Evolutionary conservation across 23 red algal genomes (phyloP), one percentile per base, ranked within the genome.

Genomic region (Gracilaria domingensis): DNA sequence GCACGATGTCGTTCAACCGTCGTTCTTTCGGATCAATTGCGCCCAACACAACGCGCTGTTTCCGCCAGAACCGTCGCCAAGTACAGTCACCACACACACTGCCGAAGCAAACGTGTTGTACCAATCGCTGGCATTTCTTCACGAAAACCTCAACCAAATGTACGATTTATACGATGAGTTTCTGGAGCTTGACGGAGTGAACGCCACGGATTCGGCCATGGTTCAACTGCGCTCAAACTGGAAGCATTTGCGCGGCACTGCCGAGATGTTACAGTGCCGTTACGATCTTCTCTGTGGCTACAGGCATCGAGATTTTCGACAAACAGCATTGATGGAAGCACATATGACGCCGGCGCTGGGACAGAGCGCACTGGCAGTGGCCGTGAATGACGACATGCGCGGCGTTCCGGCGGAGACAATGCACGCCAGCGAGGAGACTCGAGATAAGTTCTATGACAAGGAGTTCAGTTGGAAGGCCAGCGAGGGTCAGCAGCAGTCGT

Each of bases 1-100:
- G 6, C 20, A 17, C 33, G 37, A 75, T 75, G 69, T 75, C 13
- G n/a, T 44, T 1, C 69, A 75, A 7, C 69, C 69, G 29, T 75
- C 69, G 14, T 75, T 75, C 69, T 75, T 75, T 75, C 69, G 69
- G 9, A 18, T 75, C 69, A 75, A 3, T 9, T 75, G 69, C n/a
- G 69, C 35, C 12, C 39, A 18, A 24, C 69, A 75, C 69, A 75
- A 75, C 37, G 2, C 69, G 6, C 36, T 75, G 35, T 75, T 75
- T 47, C 69, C 69, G 37, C 69, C 69, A 0, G 69, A 75, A 36
- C 37, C 69, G 4, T 24, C 69, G 11, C 14, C 69, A 8, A 21
- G 4, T 21, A 20, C 69, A 5, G 69, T 75, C 20, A n/a, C 4
- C 69, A 47, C 69, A 7, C 69, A 75, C 69, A 75, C 13, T 36